Evolutionary conservation across 306 rosid genomes (phyloP).

Genomic region (Inga leiocalycina): DNA sequence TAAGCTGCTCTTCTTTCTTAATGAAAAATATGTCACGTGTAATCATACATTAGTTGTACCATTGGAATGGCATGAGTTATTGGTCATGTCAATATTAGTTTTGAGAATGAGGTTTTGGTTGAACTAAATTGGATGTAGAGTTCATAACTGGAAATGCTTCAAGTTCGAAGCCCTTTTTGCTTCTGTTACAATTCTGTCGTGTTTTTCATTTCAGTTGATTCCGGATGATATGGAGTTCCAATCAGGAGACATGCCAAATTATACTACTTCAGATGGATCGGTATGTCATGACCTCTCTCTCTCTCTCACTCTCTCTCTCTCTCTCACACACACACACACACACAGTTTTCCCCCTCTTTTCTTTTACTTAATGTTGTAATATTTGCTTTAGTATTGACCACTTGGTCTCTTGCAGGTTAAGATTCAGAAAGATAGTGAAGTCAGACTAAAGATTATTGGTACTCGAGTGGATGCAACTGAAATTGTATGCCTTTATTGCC

Average conservation of each 20-base stretch:
- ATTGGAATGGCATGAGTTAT: not conserved
- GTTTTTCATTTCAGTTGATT: slow-evolving; percentile 61
- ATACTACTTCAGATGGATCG: slow-evolving; percentile 97
- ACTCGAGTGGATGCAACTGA: slow-evolving; percentile 97
- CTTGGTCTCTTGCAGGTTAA: slow-evolving; percentile 67
- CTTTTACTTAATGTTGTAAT: not conserved
- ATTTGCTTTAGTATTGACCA: slow-evolving; percentile 29
- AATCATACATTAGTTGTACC: not conserved
- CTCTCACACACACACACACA: not conserved
- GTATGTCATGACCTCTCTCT: slow-evolving; percentile 45
- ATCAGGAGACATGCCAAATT: slow-evolving; percentile 91
- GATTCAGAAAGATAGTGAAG: slow-evolving; percentile 98
- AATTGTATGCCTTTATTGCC: slow-evolving; percentile 60
- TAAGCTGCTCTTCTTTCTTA: not conserved
- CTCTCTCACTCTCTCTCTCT: not conserved
- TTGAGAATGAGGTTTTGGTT: not conserved
- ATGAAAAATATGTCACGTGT: slow-evolving; percentile 1
- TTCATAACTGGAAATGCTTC: slow-evolving; percentile 21
- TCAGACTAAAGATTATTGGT: slow-evolving; percentile 92
- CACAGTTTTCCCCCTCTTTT: not conserved
- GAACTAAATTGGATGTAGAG: not conserved
- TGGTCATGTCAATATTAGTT: slow-evolving; percentile 14
- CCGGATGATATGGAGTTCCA: slow-evolving; percentile 99
- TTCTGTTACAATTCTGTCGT: not conserved
- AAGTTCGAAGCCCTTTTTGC: not conserved